Conservation (phyloP, 495 filamentous ascomycete genomes). For the Penicillium odoratum region DNA sequence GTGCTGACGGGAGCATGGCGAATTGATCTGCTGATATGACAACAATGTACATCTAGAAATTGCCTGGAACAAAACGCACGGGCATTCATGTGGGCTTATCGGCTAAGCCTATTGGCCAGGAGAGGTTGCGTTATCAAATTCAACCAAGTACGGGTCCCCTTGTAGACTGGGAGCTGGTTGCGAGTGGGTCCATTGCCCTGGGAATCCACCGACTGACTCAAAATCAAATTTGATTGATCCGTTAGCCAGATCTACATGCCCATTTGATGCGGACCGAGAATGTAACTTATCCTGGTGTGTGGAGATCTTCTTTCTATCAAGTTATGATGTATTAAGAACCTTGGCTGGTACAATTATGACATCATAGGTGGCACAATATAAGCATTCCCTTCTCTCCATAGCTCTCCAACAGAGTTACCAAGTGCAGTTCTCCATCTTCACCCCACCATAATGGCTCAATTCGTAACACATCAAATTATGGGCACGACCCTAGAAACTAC, state of each 20-base stretch:
- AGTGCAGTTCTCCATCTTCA: neutral
- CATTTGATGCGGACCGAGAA: no score
- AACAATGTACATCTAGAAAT: neutral
- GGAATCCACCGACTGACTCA: no score
- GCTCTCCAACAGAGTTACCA: neutral
- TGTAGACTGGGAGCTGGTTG: neutral
- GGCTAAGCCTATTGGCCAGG: neutral
- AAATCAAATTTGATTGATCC: no score
- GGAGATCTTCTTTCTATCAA: no score
- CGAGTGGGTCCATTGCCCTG: no score
- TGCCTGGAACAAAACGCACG: neutral
- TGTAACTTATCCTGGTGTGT: no score
- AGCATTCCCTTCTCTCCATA: neutral
- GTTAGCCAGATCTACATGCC: no score
- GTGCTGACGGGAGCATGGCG: neutral
- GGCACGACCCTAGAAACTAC: conserved; percentile 7
- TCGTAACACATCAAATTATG: conserved; percentile 1
- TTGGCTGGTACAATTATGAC: neutral
- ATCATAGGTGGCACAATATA: neutral
- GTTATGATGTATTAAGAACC: neutral
- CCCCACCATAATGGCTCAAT: neutral
- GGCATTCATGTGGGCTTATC: neutral
- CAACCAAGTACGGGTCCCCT: neutral
- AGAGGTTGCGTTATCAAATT: neutral
- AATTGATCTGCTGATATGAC: no score